These are phyloP conservation scores for Alternaria consortialis DNA, from an alignment of 2,329 filamentous ascomycete species.

Conservation along the genomic window DNA sequence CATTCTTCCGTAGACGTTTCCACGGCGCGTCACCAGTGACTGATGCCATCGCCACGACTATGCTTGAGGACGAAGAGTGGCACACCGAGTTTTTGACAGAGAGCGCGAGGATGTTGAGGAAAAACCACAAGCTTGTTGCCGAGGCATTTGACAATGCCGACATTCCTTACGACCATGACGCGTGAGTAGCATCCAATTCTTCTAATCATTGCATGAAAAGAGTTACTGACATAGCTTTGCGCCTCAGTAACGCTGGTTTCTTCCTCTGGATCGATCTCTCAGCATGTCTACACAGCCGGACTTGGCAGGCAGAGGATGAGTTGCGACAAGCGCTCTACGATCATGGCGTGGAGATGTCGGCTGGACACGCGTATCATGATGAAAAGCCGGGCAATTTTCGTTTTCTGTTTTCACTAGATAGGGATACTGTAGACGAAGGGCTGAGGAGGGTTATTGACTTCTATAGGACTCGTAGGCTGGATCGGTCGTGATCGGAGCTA, in stretches of 20 bases:
- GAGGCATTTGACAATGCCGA: conserved; percentile 2
- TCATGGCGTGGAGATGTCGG: conserved; percentile 31
- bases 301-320: conserved; percentile 28
- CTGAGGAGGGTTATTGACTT: conserved; percentile 31
- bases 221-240: neutral
- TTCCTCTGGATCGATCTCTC: conserved; percentile 65
- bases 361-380: conserved; percentile 46
- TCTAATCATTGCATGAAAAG: neutral
- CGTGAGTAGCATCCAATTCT: conserved; percentile 1
- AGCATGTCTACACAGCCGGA: conserved; percentile 18
- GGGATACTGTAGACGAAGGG: conserved; percentile 48
- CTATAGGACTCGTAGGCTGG: neutral
- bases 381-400: conserved; percentile 54
- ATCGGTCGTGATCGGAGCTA: neutral
- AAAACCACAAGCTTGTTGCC: conserved; percentile 3
- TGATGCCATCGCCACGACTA: conserved; percentile 27
- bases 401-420: conserved; percentile 52
- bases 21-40: conserved; percentile 27
- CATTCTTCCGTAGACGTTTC: conserved; percentile 38
- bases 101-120: neutral
- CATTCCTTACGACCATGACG: conserved; percentile 4
- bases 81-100: conserved; percentile 3
- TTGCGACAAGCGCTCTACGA: conserved; percentile 34
- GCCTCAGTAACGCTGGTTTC: conserved; percentile 62
- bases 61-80: conserved; percentile 33